Base-by-base conservation (phyloP, 2,329 filamentous ascomycete genomes). In the Clonostachys byssicola region DNA sequence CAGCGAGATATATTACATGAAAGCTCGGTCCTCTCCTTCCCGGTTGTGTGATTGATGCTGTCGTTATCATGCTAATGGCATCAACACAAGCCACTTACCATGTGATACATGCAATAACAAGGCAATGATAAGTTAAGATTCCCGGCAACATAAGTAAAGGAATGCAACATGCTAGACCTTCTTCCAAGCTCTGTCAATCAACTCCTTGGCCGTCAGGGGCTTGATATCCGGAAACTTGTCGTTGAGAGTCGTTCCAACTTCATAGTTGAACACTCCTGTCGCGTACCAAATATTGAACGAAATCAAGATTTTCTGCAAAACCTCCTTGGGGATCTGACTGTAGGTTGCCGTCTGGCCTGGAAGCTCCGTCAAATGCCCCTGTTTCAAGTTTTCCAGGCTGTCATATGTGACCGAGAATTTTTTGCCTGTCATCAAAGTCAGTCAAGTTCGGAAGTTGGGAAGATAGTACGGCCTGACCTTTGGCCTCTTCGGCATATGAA, bases 401-500 rank as follows among this genome's bases (percentile, higher is more conserved):
- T 74, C 70, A 39, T 73, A 61, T 3, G 50, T 48, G 6, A 72
- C 66, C 7, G 60, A 51, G 51, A 73, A 72, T 39, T 68, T 67
- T n/a, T 55, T 54, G 4, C 62, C 65, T 67, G 36, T 40, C 12
- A 17, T 44, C n/a, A 13, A 42, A 30, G 10, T 30, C 23, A 30
- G 23, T 30, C 10, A 3, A 18, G 36, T 18, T 5, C 17, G 12
- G 36, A n/a, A 39, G 17, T 4, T 39, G 36, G 12, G 1, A 39
- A 18, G 3, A 8, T 38, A 20, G 39, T 12, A 12, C 42, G 9
- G 17, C 46, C 58, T 58, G 60, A 59, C 71, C 71, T 44, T 59
- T 67, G 30, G 64, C 58, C 40, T 66, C 60, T 52, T 75, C 70
- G 0, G 66, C 73, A 14, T 70, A 48, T n/a, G 44, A 42, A n/a